These are phyloP conservation scores for Physcia stellaris DNA, from an alignment of 495 filamentous ascomycete genomes.

Conservation along the genomic window DNA sequence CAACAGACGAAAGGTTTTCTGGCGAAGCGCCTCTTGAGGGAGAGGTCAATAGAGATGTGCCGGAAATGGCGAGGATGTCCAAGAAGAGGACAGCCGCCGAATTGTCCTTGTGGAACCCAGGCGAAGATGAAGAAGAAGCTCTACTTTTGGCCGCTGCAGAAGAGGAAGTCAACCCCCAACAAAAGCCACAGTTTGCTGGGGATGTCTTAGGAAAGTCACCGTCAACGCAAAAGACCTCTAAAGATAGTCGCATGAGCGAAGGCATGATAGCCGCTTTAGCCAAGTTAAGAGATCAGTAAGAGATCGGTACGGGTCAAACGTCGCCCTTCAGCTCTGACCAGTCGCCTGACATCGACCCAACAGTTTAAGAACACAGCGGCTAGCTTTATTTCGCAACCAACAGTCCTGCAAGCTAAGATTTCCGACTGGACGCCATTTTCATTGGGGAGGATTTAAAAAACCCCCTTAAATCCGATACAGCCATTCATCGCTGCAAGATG, in stretches of 20 bases:
- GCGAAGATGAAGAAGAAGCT: slow-evolving; percentile 27
- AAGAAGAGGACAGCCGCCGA: slow-evolving; percentile 19
- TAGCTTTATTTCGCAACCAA: too few relatives aligned
- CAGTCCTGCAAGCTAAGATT: too few relatives aligned
- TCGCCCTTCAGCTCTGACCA: too few relatives aligned
- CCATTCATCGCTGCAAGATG: too few relatives aligned
- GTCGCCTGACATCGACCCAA: too few relatives aligned
- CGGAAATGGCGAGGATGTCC: slow-evolving; percentile 17
- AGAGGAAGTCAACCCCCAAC: slow-evolving; percentile 17
- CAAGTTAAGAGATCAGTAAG: slow-evolving; percentile 32
- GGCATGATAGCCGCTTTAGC: slow-evolving; percentile 44
- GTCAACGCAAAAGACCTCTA: slow-evolving; percentile 6
- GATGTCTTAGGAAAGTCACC: slow-evolving; percentile 9
- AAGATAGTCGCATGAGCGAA: slow-evolving; percentile 29
- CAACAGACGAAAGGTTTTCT: slow-evolving; percentile 13
- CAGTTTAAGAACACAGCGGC: too few relatives aligned
- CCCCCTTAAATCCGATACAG: too few relatives aligned
- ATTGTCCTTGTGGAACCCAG: slow-evolving; percentile 13
- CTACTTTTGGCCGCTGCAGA: slow-evolving; percentile 27
- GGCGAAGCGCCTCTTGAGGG: slow-evolving; percentile 20
- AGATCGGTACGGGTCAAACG: too few relatives aligned
- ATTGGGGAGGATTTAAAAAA: too few relatives aligned
- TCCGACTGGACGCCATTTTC: too few relatives aligned
- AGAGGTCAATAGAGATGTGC: slow-evolving; percentile 9
- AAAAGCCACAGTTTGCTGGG: slow-evolving; percentile 4